phyloP scores from a whole-genome alignment of 225 moss, liverwort and hornwort genomes.

The Thuidium tamariscinum region DNA sequence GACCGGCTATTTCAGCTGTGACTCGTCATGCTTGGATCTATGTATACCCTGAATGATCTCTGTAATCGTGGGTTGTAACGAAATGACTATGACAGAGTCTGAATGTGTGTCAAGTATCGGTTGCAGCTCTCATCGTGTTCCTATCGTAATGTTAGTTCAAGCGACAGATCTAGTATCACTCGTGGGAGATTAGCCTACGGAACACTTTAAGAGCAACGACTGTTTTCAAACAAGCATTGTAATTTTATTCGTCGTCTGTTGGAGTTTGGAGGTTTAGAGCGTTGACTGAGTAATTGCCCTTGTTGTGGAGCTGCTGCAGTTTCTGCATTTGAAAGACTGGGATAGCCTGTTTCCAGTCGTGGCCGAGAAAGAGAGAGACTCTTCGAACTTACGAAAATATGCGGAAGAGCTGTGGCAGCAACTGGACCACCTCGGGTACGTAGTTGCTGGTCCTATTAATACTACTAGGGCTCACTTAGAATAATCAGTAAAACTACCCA shows the following conservation, averaged over 20 bases:
- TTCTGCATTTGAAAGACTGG: constrained; percentile 34
- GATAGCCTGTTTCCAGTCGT: constrained; percentile 34
- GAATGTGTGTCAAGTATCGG: neutral
- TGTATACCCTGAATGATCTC: neutral
- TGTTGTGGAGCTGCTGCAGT: constrained; percentile 18
- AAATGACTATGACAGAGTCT: neutral
- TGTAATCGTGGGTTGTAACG: neutral
- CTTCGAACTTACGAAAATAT: constrained; percentile 8
- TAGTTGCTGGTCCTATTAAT: neutral
- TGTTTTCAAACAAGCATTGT: neutral
- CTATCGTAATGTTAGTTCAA: neutral
- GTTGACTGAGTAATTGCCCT: neutral
- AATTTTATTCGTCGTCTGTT: neutral
- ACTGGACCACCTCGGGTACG: constrained; percentile 55
- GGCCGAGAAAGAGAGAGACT: constrained; percentile 32
- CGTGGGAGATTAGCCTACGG: neutral
- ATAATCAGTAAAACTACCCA: neutral
- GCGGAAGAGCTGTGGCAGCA: constrained; percentile 53
- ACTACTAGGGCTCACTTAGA: neutral
- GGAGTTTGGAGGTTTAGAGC: neutral
- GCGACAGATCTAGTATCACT: neutral
- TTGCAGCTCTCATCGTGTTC: neutral
- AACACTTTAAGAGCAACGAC: neutral
- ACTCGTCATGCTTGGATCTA: neutral
- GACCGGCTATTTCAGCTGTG: neutral